A percentile compares a stretch with the other conserved stretches of the same genome.
Evolutionary conservation across 139 green algal genomes (phyloP).

Genomic region (Edaphochlamys debaryana): DNA sequence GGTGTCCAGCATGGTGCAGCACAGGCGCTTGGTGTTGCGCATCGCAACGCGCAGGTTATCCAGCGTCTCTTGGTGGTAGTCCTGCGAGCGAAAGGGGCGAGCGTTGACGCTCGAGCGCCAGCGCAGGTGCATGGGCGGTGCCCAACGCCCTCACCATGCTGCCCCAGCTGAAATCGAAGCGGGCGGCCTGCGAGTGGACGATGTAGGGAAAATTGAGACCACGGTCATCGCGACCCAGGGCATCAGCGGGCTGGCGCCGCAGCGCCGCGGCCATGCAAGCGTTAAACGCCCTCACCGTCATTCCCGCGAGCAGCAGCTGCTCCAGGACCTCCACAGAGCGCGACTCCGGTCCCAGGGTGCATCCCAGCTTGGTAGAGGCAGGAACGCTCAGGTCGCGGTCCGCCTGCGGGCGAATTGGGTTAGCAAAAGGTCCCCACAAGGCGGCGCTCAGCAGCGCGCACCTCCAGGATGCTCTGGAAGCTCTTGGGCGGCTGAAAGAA

Average conservation of each 20-base stretch:
- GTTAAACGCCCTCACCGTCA: slow-evolving; percentile 61
- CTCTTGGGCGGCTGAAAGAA: neutral
- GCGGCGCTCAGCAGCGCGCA: no score
- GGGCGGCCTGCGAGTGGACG: slow-evolving; percentile 61
- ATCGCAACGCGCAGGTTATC: slow-evolving; percentile 79
- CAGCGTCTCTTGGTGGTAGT: slow-evolving; percentile 77
- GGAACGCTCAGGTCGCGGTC: slow-evolving; percentile 31
- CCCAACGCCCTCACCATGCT: slow-evolving; percentile 44
- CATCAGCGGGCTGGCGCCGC: no score
- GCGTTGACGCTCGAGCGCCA: no score
- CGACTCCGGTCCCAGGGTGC: slow-evolving; percentile 79
- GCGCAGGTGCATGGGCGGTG: neutral
- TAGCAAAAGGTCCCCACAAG: no score
- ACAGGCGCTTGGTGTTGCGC: slow-evolving; percentile 70
- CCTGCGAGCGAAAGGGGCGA: slow-evolving; percentile 31
- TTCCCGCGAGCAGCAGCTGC: slow-evolving; percentile 75
- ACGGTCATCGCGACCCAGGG: no score
- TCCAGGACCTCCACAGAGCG: slow-evolving; percentile 71
- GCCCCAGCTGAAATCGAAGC: slow-evolving; percentile 68
- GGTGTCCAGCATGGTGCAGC: slow-evolving; percentile 87
- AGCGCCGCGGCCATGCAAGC: neutral
- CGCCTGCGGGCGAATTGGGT: no score
- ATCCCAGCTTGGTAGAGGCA: slow-evolving; percentile 62
- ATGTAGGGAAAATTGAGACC: no score
- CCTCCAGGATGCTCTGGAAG: slow-evolving; percentile 6